Percentiles rank a stretch among this genome's conserved stretches.
phyloP scores from a whole-genome alignment of 2,329 filamentous ascomycete genomes.

The Aschersonia sp. region DNA sequence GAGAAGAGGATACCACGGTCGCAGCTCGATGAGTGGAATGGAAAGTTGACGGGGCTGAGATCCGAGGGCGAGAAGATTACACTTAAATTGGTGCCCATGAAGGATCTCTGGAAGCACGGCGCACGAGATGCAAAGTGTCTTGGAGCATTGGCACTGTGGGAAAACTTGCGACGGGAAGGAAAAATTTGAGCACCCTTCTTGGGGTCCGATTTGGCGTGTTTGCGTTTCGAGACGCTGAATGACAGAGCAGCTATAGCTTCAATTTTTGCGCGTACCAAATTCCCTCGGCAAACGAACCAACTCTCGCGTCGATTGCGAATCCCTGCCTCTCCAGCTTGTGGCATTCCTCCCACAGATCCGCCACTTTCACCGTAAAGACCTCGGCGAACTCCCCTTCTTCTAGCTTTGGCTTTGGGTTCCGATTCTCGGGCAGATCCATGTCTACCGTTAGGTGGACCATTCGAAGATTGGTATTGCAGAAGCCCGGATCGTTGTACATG shows the following conservation, averaged over 20 bases:
- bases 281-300: constrained; percentile 65
- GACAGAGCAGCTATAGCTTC: constrained; percentile 17
- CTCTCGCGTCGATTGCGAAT: constrained; percentile 65
- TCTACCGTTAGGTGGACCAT: constrained; percentile 65
- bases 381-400: constrained; percentile 78
- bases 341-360: constrained; percentile 49
- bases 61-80: constrained; percentile 38
- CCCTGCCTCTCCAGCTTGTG: constrained; percentile 53
- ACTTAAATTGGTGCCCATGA: constrained; percentile 35
- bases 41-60: constrained; percentile 34
- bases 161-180: constrained; percentile 35
- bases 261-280: constrained; percentile 55
- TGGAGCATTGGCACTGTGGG: constrained; percentile 42
- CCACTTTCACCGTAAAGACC: constrained; percentile 54
- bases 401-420: constrained; percentile 51
- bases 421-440: constrained; percentile 52
- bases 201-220: too few species aligned
- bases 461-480: constrained; percentile 51
- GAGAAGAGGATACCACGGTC: too few species aligned
- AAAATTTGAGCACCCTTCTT: constrained; percentile 14
- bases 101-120: constrained; percentile 37
- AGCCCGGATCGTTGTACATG: constrained; percentile 53
- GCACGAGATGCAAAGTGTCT: constrained; percentile 45
- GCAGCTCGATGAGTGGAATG: constrained; percentile 35
- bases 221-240: too few species aligned